Evolutionary conservation across 345 rosid genomes (phyloP).

Genomic region (Eucalyptus fibrosa): DNA sequence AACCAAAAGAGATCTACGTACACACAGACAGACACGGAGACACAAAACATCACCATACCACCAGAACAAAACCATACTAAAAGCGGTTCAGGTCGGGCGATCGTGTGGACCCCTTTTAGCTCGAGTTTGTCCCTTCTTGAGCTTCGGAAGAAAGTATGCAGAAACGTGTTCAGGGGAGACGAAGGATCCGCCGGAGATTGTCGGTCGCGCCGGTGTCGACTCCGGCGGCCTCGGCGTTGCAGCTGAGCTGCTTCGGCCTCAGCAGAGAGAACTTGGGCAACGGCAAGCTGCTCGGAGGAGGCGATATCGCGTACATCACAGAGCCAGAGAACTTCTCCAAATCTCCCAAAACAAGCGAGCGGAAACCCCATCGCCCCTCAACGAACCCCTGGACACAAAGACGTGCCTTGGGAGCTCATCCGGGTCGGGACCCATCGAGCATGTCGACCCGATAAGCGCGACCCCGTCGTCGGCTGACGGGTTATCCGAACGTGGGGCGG

Average conservation of each 20-base stretch:
- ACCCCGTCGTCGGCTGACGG: background rate
- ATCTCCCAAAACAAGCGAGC: background rate
- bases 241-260: constrained; percentile 31
- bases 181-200: constrained; percentile 50
- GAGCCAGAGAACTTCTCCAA: background rate
- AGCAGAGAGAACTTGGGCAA: constrained; percentile 49
- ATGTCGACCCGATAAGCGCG: background rate
- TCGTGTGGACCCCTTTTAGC: background rate
- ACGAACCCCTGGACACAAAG: background rate
- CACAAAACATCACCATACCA: background rate
- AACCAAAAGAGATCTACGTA: background rate
- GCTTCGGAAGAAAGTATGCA: background rate
- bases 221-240: constrained; percentile 42
- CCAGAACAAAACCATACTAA: background rate
- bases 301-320: constrained; percentile 20
- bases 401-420: background rate
- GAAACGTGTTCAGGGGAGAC: constrained; percentile 13
- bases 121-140: background rate
- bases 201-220: constrained; percentile 49
- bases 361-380: background rate
- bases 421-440: background rate
- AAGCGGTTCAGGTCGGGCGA: background rate
- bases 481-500: background rate
- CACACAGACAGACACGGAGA: background rate
- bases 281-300: constrained; percentile 71